phyloP scores from a whole-genome alignment of 2,329 filamentous ascomycete species.

The Hymenoscyphus albidus region DNA sequence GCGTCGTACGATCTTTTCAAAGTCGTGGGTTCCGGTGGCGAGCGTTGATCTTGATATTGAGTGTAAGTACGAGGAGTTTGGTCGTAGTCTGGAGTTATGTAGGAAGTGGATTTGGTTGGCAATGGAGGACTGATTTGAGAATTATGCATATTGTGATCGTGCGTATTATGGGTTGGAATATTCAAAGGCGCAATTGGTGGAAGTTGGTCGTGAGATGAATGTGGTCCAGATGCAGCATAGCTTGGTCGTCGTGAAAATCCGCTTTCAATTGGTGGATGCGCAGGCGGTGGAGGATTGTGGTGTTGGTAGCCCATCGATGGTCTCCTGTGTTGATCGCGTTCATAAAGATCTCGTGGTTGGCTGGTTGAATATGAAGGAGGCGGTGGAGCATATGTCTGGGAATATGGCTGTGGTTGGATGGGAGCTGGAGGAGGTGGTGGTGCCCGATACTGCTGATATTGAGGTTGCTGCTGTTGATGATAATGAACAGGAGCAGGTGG shows the following conservation, averaged over 20 bases:
- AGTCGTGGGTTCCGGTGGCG: constrained; percentile 3
- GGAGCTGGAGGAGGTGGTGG: constrained; percentile 14
- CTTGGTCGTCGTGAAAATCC: constrained; percentile 11
- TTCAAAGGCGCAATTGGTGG: constrained; percentile 13
- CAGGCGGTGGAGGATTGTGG: constrained; percentile 2
- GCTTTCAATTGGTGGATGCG: constrained; percentile 20
- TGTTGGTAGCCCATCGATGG: constrained; percentile 10
- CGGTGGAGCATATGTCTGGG: constrained; percentile 13
- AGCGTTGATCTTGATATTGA: constrained; percentile 1
- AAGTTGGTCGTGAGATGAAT: constrained; percentile 6
- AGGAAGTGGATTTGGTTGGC: constrained; percentile 16
- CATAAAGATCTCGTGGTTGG: constrained; percentile 6
- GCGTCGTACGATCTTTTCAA: constrained; percentile 29
- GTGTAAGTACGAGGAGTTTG: neutral
- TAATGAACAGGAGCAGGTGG: constrained; percentile 23
- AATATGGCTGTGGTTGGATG: constrained; percentile 11
- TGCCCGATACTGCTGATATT: constrained; percentile 19
- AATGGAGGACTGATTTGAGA: constrained; percentile 27
- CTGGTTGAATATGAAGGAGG: constrained; percentile 8
- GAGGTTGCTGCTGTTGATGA: constrained; percentile 9
- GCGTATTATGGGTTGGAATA: neutral
- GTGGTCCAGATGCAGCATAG: neutral
- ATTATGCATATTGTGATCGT: constrained; percentile 1
- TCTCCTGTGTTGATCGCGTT: constrained; percentile 13
- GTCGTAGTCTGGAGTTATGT: neutral